These are phyloP conservation scores for Letharia columbiana DNA, from an alignment of 495 filamentous ascomycete species.

Conservation along the genomic window DNA sequence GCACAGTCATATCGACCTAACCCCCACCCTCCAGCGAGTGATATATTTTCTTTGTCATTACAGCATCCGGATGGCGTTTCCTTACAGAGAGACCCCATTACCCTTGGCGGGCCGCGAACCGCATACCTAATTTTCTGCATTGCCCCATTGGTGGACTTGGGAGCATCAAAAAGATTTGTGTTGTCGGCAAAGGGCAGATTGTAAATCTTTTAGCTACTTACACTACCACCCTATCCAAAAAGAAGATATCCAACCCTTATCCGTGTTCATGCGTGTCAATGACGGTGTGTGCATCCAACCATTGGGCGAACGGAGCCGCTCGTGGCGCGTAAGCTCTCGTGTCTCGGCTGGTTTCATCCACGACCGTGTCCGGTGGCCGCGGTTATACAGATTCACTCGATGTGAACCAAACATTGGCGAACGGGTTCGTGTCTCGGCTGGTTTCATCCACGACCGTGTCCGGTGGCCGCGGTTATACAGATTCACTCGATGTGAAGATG, in stretches of 20 bases:
- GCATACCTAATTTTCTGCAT: constrained; percentile 7
- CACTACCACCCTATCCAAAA: not conserved
- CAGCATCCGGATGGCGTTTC: constrained; percentile 5
- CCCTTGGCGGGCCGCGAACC: not conserved
- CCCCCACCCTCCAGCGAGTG: not conserved
- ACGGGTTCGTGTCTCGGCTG: too few species aligned
- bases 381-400: too few species aligned
- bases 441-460: too few species aligned
- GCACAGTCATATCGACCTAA: not conserved
- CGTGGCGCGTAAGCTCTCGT: too few species aligned
- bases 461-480: too few species aligned
- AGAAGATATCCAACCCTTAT: not conserved
- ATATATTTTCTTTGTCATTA: constrained; percentile 4
- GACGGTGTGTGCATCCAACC: not conserved
- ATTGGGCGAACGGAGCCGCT: not conserved
- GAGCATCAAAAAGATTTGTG: too few species aligned
- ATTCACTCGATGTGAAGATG: too few species aligned
- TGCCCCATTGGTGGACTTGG: not conserved
- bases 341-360: too few species aligned
- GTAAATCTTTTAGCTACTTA: constrained; percentile 9
- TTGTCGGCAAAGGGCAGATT: not conserved
- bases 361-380: too few species aligned
- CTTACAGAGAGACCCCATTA: not conserved
- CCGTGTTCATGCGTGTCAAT: not conserved
- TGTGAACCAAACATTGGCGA: too few species aligned